Base-by-base conservation (phyloP, 2,329 filamentous ascomycete genomes). In the Pestalotiopsis sp. region DNA sequence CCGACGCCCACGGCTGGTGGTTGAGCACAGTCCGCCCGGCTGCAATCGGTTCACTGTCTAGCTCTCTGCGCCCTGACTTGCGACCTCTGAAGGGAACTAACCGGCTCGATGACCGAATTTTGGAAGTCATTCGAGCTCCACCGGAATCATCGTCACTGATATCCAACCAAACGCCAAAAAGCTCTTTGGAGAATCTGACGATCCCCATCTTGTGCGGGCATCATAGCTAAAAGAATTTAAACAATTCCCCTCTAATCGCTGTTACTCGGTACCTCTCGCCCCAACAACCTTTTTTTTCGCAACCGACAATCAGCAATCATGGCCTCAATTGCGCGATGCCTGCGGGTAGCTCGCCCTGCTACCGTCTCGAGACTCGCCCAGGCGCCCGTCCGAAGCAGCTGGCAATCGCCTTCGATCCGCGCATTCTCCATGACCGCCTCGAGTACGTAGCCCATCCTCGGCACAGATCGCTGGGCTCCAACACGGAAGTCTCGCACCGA, bases 311-410 rank as follows among this genome's bases (percentile, higher is more conserved):
- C 31, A 9, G 31, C 31, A 36, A 36, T 17, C 39, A 67, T 67
- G 65, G 56, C 89, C 73, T 90, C 89, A 82, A 86, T 91, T 81
- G 84, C 85, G 77, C 84, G 87, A 75, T 85, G 84, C 78, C 78
- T 88, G 72, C 82, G 84, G 80, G 81, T 82, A 72, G 82, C 83
- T 70, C 82, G 86, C 72, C 84, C 86, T 70, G 78, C 83, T 72
- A 79, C 79, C 64, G 75, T 85, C 74, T 75, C 84, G 75, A 76
- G 82, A 75, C 72, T 82, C 66, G 71, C 78, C 66, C 78, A 79
- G 75, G 75, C 73, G 69, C 75, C 80, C 64, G 72, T 72, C 66
- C 75, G 76, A 72, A 75, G 75, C 70, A 80, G 75, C 74, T 82
- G 75, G 81, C 80, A 78, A 68, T 69, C 73, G 74, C 73, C 80